A percentile compares a stretch with the other conserved stretches of the same genome.
phyloP scores from a whole-genome alignment of 2,329 filamentous ascomycete species.

The Arthrobotrys conoides region DNA sequence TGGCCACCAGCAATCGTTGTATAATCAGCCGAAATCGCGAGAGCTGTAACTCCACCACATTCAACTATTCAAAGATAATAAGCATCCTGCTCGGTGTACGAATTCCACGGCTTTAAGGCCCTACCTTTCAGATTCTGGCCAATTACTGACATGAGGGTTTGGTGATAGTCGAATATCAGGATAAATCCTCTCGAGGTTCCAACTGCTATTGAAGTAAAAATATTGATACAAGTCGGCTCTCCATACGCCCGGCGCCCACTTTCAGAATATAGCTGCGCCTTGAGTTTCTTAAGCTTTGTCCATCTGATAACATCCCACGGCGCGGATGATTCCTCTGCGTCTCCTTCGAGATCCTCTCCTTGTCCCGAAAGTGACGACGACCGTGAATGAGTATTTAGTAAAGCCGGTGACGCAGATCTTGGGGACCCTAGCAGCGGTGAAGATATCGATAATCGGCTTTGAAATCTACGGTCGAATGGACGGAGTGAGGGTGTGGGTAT shows the following conservation, averaged over 20 bases:
- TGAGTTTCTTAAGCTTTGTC: slow-evolving; percentile 92
- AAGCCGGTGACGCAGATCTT: slow-evolving; percentile 82
- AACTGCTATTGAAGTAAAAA: slow-evolving; percentile 88
- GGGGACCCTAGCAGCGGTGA: slow-evolving; percentile 73
- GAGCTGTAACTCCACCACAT: slow-evolving; percentile 85
- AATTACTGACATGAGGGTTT: slow-evolving; percentile 93
- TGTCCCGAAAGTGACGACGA: slow-evolving; percentile 84
- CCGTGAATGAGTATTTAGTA: slow-evolving; percentile 82
- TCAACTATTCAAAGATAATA: slow-evolving; percentile 74
- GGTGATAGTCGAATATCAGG: slow-evolving; percentile 96
- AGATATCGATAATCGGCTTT: slow-evolving; percentile 79
- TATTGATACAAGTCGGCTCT: slow-evolving; percentile 86
- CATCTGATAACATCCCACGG: slow-evolving; percentile 98
- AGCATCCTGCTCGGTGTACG: neutral
- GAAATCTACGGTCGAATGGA: slow-evolving; percentile 94
- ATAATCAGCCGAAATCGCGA: slow-evolving; percentile 94
- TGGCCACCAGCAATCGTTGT: slow-evolving; percentile 92
- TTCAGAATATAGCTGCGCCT: slow-evolving; percentile 91
- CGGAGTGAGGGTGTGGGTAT: slow-evolving; percentile 87
- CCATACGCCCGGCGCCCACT: slow-evolving; percentile 93
- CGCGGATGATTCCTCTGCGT: slow-evolving; percentile 79
- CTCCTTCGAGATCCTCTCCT: slow-evolving; percentile 73
- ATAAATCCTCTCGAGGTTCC: slow-evolving; percentile 96
- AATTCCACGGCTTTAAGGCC: neutral
- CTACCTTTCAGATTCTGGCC: slow-evolving; percentile 90